Base-by-base conservation (phyloP, 192 early-diverging fungal genomes). In the Lunasporangiospora selenospora region DNA sequence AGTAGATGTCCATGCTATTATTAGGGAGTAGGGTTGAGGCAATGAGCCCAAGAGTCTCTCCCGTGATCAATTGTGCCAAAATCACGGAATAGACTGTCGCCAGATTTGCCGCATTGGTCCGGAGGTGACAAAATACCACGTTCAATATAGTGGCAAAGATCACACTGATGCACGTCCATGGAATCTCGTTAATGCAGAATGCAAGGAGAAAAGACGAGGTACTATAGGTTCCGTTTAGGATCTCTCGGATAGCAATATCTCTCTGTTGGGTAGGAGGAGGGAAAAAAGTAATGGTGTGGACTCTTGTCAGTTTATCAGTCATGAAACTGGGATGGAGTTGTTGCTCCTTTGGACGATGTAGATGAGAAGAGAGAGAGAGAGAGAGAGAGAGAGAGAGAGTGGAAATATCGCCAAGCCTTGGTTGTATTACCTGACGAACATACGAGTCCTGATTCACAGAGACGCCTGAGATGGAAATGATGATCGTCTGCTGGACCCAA, bases 131-230 rank as follows among this genome's bases (percentile, higher is more conserved):
- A 2, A 47, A 19, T 16, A 36, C 7, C 5, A 63, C 2, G 3
- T 36, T 30, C 6, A 26, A 16, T 10, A 29, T 4, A 1, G 42
- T 27, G 3, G 31, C 13, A 8, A 32, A 3, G 13, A 13, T 12
- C n/a, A 51, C 23, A 10, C 29, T 18, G 7, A 63, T 4, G 9
- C 44, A 8, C 21, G 31, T 12, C 18, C 54, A n/a, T 26, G 62
- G 62, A n/a, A 65, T 3, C 37, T 65, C 62, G 38, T 65, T 65
- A 16, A 31, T n/a, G n/a, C 46, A 19, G 36, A 40, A 65, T 1
- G 62, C 45, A 1, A 49, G 6, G 1, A 55, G 16, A 18, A 65
- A 65, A 11, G 62, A 26, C 4, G 62, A 34, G 2, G 53, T 53
- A 16, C 53, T 24, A 21, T 65, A 65, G 8, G 27, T n/a, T n/a